Percentiles rank a stretch among this genome's conserved stretches.
Evolutionary conservation across 768 basidiomycete genomes (phyloP).

Genomic region (Mycena vitilis): DNA sequence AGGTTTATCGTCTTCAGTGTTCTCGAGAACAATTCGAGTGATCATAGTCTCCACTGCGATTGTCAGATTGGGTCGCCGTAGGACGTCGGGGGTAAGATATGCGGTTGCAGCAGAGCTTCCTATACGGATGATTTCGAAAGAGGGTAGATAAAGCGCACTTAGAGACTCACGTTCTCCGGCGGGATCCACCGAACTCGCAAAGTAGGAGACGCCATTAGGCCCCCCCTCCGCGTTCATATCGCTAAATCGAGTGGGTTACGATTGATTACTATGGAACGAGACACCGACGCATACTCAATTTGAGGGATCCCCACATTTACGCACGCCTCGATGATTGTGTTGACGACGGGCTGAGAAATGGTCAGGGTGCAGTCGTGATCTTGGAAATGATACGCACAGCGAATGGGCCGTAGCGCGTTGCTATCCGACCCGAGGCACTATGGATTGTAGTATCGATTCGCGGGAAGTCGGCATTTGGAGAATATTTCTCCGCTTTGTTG

Average conservation of each 20-base stretch:
- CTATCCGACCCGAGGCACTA: slow-evolving; percentile 7
- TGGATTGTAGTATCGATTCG: slow-evolving; percentile 25
- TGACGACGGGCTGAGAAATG: slow-evolving; percentile 28
- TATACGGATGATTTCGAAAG: slow-evolving; percentile 1
- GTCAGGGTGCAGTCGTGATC: not conserved
- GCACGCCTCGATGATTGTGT: slow-evolving; percentile 54
- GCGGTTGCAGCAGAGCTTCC: slow-evolving; percentile 39
- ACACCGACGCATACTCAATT: slow-evolving; percentile 17
- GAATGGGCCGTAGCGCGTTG: slow-evolving; percentile 21
- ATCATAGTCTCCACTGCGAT: slow-evolving; percentile 33
- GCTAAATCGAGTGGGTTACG: slow-evolving; percentile 33
- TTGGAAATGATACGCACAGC: slow-evolving; percentile 7
- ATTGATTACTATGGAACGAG: too few relatives aligned
- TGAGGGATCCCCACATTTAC: slow-evolving; percentile 53
- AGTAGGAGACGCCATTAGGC: slow-evolving; percentile 32
- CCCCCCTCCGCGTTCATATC: slow-evolving; percentile 52
- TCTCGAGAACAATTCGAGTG: slow-evolving; percentile 22
- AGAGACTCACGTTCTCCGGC: slow-evolving; percentile 33
- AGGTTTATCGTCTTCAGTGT: not conserved
- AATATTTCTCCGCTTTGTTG: slow-evolving; percentile 32
- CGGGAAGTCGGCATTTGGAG: slow-evolving; percentile 22
- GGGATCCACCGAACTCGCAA: slow-evolving; percentile 33
- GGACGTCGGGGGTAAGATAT: slow-evolving; percentile 38
- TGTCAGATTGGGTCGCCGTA: slow-evolving; percentile 37
- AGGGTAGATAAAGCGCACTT: not conserved